Conservation (phyloP, 495 filamentous ascomycete genomes). For the Talaromyces thailandensis region DNA sequence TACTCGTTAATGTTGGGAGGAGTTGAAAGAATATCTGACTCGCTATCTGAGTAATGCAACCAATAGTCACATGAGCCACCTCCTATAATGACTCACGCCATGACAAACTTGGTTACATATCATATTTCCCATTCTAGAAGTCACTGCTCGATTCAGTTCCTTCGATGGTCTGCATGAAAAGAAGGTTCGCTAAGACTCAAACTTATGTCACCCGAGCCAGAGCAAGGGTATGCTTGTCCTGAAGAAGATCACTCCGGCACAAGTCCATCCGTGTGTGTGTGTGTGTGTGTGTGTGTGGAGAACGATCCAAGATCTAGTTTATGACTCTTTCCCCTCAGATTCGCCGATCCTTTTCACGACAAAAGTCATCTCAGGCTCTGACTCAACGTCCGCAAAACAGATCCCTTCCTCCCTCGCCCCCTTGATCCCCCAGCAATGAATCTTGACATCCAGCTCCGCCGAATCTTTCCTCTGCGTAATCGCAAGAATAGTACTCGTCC, state of each 20-base stretch:
- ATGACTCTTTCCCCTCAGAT: not conserved
- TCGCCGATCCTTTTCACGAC: conserved; percentile 9
- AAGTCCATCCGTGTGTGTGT: not conserved
- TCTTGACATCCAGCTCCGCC: conserved; percentile 27
- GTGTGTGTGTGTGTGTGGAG: not conserved
- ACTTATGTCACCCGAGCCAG: not conserved
- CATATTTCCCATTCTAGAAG: not conserved
- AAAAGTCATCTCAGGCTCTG: conserved; percentile 35
- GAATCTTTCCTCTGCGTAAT: conserved; percentile 37
- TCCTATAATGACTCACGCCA: not conserved
- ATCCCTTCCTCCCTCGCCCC: conserved; percentile 38
- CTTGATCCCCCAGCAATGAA: conserved; percentile 38
- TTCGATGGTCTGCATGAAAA: not conserved
- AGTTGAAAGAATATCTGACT: not conserved
- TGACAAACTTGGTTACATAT: not conserved
- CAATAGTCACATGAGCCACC: not conserved
- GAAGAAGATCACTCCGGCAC: not conserved
- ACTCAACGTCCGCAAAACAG: conserved; percentile 39
- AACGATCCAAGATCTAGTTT: not conserved
- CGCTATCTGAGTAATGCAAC: not conserved
- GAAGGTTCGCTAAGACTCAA: not conserved
- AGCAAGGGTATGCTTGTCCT: not conserved
- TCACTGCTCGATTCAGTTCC: not conserved
- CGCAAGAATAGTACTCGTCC: conserved; percentile 74
- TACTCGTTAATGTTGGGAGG: not conserved